Conservation (phyloP, 2,329 filamentous ascomycete species). For the Sporothrix schenckii region DNA sequence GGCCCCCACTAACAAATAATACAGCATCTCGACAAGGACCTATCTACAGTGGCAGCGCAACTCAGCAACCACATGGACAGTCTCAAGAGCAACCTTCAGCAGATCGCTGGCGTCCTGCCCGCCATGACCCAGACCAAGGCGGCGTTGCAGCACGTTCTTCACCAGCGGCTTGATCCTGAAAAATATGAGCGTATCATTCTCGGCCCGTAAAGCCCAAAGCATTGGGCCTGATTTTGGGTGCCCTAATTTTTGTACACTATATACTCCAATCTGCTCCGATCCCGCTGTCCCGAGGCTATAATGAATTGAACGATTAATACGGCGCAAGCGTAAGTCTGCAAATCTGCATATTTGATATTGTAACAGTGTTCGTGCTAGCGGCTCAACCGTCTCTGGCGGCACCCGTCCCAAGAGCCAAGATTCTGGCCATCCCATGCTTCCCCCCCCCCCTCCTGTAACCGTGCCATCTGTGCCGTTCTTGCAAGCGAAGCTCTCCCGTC, state of each 20-base stretch:
- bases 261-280: conserved; percentile 15
- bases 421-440: neutral
- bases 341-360: conserved; percentile 22
- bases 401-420: conserved; percentile 8
- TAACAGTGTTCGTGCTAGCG: conserved; percentile 22
- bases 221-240: neutral
- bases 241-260: neutral
- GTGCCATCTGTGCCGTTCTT: conserved; percentile 12
- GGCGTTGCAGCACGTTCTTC: conserved; percentile 54
- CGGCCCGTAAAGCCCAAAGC: conserved; percentile 39
- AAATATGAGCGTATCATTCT: conserved; percentile 55
- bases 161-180: conserved; percentile 50
- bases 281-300: conserved; percentile 26
- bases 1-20: neutral
- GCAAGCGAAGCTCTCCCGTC: conserved; percentile 13
- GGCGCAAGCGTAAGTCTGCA: neutral
- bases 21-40: conserved; percentile 46
- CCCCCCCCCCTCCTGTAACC: neutral
- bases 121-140: conserved; percentile 54
- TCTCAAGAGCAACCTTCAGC: conserved; percentile 57
- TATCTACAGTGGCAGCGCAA: conserved; percentile 52
- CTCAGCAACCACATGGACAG: conserved; percentile 60
- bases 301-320: conserved; percentile 22
- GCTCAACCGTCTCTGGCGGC: conserved; percentile 14
- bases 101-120: conserved; percentile 56